phyloP scores from a whole-genome alignment of 2,329 filamentous ascomycete species.

The Venturia asperata region DNA sequence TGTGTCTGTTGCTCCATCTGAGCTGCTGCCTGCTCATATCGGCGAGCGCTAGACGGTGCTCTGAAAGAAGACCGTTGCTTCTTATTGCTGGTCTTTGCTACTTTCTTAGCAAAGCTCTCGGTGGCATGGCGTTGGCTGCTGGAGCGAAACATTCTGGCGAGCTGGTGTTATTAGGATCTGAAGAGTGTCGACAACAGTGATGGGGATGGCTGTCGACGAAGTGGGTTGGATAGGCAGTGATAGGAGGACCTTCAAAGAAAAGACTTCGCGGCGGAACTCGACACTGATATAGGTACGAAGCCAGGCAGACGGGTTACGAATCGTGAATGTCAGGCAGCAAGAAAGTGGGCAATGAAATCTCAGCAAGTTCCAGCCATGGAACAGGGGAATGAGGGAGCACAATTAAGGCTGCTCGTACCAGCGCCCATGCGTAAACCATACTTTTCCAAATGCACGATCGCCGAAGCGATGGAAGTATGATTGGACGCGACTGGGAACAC shows the following conservation, averaged over 20 bases:
- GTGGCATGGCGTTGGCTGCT: constrained; percentile 16
- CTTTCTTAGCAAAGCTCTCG: constrained; percentile 21
- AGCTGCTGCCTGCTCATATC: constrained; percentile 29
- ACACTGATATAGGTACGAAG: constrained; percentile 6
- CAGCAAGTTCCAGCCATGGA: neutral
- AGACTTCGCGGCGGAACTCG: neutral
- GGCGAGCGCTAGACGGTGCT: constrained; percentile 17
- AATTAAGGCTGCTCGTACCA: neutral
- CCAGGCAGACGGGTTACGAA: constrained; percentile 12
- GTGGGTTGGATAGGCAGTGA: neutral
- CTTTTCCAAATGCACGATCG: neutral
- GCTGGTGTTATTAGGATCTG: neutral
- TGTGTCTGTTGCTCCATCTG: constrained; percentile 17
- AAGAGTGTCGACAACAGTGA: neutral
- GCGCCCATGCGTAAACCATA: neutral
- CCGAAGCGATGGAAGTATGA: constrained; percentile 7
- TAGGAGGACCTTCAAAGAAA: neutral
- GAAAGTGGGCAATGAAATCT: constrained; percentile 5
- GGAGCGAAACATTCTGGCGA: constrained; percentile 20
- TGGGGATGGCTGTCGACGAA: neutral
- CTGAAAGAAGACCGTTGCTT: constrained; percentile 20
- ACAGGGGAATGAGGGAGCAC: constrained; percentile 2
- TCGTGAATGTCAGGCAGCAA: constrained; percentile 10
- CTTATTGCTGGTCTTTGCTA: constrained; percentile 19
- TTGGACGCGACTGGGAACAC: constrained; percentile 5